Conservation (phyloP, 1,284 basidiomycete genomes). For the Erythrobasidium hasegawianum region DNA sequence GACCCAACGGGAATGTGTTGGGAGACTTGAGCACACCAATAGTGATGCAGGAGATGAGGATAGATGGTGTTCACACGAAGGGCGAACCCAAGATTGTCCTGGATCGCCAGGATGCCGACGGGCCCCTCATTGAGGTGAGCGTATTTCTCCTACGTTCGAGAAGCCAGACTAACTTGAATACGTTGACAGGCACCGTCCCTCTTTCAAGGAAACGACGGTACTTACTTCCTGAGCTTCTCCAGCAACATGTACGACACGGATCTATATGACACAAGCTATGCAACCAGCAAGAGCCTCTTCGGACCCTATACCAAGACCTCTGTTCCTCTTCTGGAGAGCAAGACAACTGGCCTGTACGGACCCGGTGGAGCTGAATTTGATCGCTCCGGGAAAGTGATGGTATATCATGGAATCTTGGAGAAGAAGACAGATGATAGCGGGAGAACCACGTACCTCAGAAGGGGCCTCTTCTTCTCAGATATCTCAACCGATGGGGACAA, state of each 20-base stretch:
- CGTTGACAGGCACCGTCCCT: not conserved
- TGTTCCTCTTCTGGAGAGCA: not conserved
- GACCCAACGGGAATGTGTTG: not conserved
- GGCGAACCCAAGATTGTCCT: not conserved
- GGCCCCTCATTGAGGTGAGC: conserved; percentile 1
- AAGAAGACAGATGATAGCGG: no score
- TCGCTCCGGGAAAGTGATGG: not conserved
- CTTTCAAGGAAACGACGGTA: not conserved
- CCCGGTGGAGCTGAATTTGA: not conserved
- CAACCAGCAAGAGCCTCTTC: not conserved
- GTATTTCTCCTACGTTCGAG: not conserved
- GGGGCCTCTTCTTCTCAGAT: no score
- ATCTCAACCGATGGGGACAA: no score
- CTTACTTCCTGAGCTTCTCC: conserved; percentile 3
- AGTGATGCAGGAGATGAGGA: not conserved
- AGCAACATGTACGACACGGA: conserved; percentile 2
- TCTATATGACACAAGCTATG: conserved; percentile 1
- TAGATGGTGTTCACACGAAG: not conserved
- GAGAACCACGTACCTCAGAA: no score
- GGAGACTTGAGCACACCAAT: not conserved
- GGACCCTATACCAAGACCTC: conserved; percentile 3
- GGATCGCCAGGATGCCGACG: not conserved
- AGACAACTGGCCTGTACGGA: not conserved
- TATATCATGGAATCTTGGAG: not conserved
- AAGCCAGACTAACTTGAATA: not conserved